Conservation (phyloP, 1,284 basidiomycete species). For the Coniophora puteana region DNA sequence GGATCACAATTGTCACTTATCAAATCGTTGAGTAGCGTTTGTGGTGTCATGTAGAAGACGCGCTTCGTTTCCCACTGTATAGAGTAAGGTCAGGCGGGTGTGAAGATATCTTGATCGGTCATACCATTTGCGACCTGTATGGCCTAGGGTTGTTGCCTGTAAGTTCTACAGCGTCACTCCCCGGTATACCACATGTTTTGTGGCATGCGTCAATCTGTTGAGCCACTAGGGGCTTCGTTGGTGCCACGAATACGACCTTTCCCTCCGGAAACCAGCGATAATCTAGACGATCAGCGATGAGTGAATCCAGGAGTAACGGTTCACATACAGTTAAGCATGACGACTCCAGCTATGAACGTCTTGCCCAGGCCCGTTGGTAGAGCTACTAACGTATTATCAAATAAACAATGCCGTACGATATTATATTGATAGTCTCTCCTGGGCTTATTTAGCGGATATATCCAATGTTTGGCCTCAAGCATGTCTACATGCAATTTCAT, state of each 20-base stretch:
- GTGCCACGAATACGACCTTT: slow-evolving; percentile 94
- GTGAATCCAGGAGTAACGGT: slow-evolving; percentile 3
- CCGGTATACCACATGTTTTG: slow-evolving; percentile 90
- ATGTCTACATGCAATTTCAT: slow-evolving; percentile 78
- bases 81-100: slow-evolving; percentile 2
- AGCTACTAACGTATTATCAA: slow-evolving; percentile 93
- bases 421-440: slow-evolving; percentile 96
- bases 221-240: slow-evolving; percentile 92
- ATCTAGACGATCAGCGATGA: slow-evolving; percentile 38
- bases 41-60: slow-evolving; percentile 98
- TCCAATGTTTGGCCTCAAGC: slow-evolving; percentile 83
- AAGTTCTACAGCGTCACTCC: slow-evolving; percentile 80
- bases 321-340: slow-evolving; percentile 88
- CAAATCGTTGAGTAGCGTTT: slow-evolving; percentile 92
- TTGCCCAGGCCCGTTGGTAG: slow-evolving; percentile 97
- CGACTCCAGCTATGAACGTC: slow-evolving; percentile 96
- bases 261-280: slow-evolving; percentile 94
- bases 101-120: slow-evolving; percentile 21
- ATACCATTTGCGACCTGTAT: slow-evolving; percentile 58
- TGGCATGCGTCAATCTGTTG: slow-evolving; percentile 97
- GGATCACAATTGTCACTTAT: slow-evolving; percentile 72
- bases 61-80: slow-evolving; percentile 80
- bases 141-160: slow-evolving; percentile 68
- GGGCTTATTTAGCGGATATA: slow-evolving; percentile 88
- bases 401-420: slow-evolving; percentile 84